Conservation (phyloP, 306 rosid genomes). For the Bauhinia variegata region DNA sequence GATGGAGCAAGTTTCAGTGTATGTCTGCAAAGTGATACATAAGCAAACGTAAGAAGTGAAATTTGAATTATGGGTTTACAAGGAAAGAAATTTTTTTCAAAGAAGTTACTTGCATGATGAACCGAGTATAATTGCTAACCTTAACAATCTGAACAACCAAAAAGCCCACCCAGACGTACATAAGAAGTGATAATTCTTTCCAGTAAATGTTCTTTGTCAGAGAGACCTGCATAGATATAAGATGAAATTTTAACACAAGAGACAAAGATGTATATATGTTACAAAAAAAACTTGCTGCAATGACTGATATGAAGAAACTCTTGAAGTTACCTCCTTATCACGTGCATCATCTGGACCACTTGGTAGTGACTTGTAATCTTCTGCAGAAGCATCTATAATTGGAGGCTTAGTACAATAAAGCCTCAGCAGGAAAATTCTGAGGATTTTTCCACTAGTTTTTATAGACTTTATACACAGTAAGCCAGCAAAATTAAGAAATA, state of each 20-base stretch:
- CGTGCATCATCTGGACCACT: conserved; percentile 54
- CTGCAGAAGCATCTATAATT: conserved; percentile 53
- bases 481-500: not conserved
- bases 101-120: not conserved
- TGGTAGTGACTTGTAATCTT: conserved; percentile 67
- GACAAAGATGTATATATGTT: conserved; percentile 16
- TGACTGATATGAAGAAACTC: conserved; percentile 7
- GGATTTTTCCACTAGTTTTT: not conserved
- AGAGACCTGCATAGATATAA: conserved; percentile 55
- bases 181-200: conserved; percentile 68
- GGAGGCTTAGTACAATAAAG: conserved; percentile 5
- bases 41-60: conserved; percentile 15
- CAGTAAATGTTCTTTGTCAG: conserved; percentile 54
- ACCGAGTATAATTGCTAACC: conserved; percentile 43
- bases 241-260: conserved; percentile 14
- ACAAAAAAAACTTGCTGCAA: conserved; percentile 4
- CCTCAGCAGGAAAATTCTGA: not conserved
- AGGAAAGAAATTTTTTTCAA: not conserved
- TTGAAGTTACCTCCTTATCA: conserved; percentile 58
- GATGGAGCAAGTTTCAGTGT: conserved; percentile 67
- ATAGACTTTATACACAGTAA: too few species aligned
- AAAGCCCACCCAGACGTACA: conserved; percentile 81
- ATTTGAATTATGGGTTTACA: too few species aligned
- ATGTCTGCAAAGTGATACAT: conserved; percentile 59
- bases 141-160: conserved; percentile 74